These are phyloP conservation scores for Talaromyces islandicus DNA, from an alignment of 2,329 filamentous ascomycete genomes.

Conservation along the genomic window DNA sequence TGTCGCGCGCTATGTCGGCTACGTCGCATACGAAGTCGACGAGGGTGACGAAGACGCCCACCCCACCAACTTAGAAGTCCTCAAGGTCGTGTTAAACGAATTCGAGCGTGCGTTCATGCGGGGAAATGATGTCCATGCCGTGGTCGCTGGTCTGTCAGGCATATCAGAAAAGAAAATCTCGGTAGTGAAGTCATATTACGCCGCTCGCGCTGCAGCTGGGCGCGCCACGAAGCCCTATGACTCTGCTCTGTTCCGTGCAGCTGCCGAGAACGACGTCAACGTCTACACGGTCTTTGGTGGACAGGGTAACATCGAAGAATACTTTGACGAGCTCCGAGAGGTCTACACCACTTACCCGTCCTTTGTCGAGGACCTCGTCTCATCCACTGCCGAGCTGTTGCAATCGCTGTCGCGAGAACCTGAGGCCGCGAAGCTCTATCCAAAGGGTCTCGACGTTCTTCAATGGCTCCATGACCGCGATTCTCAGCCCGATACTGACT, in stretches of 20 bases:
- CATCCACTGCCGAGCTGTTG: constrained; percentile 76
- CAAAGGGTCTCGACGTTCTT: constrained; percentile 94
- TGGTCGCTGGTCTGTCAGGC: constrained; percentile 78
- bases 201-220: constrained; percentile 75
- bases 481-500: constrained; percentile 86
- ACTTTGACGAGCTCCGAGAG: constrained; percentile 94
- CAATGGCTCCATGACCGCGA: constrained; percentile 87
- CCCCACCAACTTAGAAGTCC: constrained; percentile 83
- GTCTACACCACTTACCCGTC: constrained; percentile 86
- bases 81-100: constrained; percentile 89
- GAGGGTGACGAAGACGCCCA: constrained; percentile 85
- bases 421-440: constrained; percentile 87
- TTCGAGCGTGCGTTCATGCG: constrained; percentile 93
- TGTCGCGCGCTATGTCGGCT: constrained; percentile 88
- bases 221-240: constrained; percentile 86
- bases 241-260: constrained; percentile 85
- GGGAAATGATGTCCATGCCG: constrained; percentile 91
- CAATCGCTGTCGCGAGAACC: constrained; percentile 77
- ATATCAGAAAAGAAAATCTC: constrained; percentile 89
- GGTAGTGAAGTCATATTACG: constrained; percentile 87
- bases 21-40: constrained; percentile 80
- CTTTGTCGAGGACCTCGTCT: constrained; percentile 81
- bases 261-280: constrained; percentile 72
- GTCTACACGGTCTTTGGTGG: constrained; percentile 95
- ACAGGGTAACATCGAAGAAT: constrained; percentile 98